These are phyloP conservation scores for Russula sp. DNA, from an alignment of 768 basidiomycete species.

Conservation along the genomic window DNA sequence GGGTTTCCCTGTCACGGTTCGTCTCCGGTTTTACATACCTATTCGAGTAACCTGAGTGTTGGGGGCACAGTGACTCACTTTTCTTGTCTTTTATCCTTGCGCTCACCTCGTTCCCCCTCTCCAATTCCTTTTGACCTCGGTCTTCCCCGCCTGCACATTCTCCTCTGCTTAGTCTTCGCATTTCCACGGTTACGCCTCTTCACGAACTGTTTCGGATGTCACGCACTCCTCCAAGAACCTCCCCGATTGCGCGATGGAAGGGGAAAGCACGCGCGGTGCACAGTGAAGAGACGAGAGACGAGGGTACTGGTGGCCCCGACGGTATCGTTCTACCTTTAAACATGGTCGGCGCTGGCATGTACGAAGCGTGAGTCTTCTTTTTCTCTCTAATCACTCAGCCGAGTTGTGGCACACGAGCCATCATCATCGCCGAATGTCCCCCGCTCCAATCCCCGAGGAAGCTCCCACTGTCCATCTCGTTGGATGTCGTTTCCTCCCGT, in stretches of 20 bases:
- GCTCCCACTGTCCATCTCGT: too few species aligned
- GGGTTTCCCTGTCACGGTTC: not conserved
- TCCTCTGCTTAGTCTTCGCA: not conserved
- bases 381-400: not conserved
- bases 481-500: not conserved
- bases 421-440: not conserved
- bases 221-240: not conserved
- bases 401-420: not conserved
- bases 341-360: constrained; percentile 47
- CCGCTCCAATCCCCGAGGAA: not conserved
- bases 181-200: not conserved
- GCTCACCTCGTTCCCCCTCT: not conserved
- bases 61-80: not conserved
- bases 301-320: constrained; percentile 42
- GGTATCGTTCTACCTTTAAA: constrained; percentile 57
- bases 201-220: constrained; percentile 7
- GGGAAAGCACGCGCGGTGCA: constrained; percentile 23
- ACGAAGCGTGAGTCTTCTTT: constrained; percentile 50
- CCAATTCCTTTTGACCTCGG: not conserved
- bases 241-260: constrained; percentile 21
- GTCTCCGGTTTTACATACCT: not conserved
- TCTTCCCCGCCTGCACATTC: not conserved
- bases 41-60: not conserved
- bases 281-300: constrained; percentile 24
- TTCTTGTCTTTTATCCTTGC: not conserved